These are phyloP conservation scores for Anacardium occidentale DNA, from an alignment of 345 rosid species.

Conservation along the genomic window DNA sequence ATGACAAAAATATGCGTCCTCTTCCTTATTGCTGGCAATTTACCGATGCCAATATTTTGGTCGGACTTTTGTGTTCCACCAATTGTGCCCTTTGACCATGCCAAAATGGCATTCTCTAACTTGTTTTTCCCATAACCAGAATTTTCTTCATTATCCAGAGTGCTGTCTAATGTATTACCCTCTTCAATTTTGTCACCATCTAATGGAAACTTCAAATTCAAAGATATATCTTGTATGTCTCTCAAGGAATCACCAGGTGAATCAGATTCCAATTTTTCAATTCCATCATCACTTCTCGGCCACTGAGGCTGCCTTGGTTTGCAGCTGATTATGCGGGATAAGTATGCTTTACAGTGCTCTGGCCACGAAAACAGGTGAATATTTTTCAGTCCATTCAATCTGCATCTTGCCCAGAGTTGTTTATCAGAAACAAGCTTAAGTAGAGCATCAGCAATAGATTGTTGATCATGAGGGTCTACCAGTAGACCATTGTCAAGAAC, in stretches of 20 bases:
- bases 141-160: slow-evolving; percentile 48
- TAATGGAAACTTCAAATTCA: slow-evolving; percentile 59
- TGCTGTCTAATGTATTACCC: slow-evolving; percentile 28
- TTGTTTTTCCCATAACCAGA: slow-evolving; percentile 37
- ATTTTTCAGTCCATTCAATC: slow-evolving; percentile 66
- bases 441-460: slow-evolving; percentile 68
- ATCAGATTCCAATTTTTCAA: slow-evolving; percentile 43
- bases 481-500: slow-evolving; percentile 80
- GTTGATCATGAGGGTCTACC: slow-evolving; percentile 73
- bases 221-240: slow-evolving; percentile 62
- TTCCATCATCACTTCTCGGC: slow-evolving; percentile 48
- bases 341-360: slow-evolving; percentile 64
- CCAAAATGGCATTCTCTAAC: slow-evolving; percentile 41
- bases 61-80: slow-evolving; percentile 31
- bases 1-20: slow-evolving; percentile 56
- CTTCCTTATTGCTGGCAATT: slow-evolving; percentile 47
- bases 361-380: slow-evolving; percentile 75
- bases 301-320: slow-evolving; percentile 72
- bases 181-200: slow-evolving; percentile 65
- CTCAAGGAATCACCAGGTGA: slow-evolving; percentile 71
- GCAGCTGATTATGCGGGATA: slow-evolving; percentile 64
- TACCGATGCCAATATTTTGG: slow-evolving; percentile 30
- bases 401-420: slow-evolving; percentile 77
- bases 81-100: slow-evolving; percentile 25
- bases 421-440: slow-evolving; percentile 68